Evolutionary conservation across 2,329 filamentous ascomycete genomes (phyloP).

Genomic region (Nothopassalora personata): DNA sequence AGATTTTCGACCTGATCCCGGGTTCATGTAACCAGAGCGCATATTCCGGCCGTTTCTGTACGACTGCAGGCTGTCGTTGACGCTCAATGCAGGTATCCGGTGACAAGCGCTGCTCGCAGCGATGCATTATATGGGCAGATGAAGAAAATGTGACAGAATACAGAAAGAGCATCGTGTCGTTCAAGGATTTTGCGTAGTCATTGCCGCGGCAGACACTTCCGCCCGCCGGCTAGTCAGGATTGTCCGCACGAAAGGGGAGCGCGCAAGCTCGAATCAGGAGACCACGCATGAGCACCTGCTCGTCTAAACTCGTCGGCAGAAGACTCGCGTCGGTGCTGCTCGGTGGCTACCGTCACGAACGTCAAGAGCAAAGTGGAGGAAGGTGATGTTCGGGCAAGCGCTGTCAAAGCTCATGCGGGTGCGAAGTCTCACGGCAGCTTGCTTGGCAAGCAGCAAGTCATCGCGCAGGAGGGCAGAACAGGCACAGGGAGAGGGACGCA

Average conservation of each 20-base stretch:
- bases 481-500: not conserved
- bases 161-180: conserved; percentile 5
- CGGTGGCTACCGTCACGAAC: not conserved
- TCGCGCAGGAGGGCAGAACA: not conserved
- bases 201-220: conserved; percentile 6
- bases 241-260: not conserved
- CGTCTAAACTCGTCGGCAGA: not conserved
- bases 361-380: not conserved
- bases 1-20: not conserved
- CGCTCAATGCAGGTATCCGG: not conserved
- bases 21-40: conserved; percentile 1
- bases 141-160: conserved; percentile 5
- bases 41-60: conserved; percentile 1
- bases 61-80: not conserved
- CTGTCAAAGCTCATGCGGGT: not conserved
- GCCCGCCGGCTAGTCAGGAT: conserved; percentile 1
- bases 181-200: not conserved
- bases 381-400: not conserved
- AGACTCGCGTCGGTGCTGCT: not conserved
- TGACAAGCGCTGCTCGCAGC: not conserved
- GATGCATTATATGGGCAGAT: not conserved
- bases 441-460: not conserved
- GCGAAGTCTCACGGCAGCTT: not conserved
- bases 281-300: conserved; percentile 9
- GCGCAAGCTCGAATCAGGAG: conserved; percentile 10